phyloP scores from a whole-genome alignment of 225 moss, liverwort and hornwort species.

The Ulota crispa region DNA sequence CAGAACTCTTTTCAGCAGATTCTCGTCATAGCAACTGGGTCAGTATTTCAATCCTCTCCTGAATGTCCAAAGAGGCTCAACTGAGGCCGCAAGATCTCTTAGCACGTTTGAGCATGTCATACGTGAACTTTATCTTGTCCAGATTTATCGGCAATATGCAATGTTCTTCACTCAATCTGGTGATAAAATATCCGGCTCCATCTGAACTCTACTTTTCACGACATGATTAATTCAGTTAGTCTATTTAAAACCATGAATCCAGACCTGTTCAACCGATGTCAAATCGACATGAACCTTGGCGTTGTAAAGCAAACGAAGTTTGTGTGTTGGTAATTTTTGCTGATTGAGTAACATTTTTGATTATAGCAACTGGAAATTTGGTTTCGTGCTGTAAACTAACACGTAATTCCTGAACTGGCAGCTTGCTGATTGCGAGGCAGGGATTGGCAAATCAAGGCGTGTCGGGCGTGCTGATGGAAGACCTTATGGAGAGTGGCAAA shows the following conservation, averaged over 20 bases:
- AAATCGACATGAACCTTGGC: background rate
- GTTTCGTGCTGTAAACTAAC: background rate
- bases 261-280: background rate
- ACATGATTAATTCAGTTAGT: background rate
- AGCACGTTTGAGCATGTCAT: background rate
- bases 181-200: background rate
- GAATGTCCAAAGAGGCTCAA: background rate
- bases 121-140: background rate
- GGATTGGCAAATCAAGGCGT: slow-evolving; percentile 77
- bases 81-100: background rate
- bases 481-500: slow-evolving; percentile 63
- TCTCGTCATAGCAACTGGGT: slow-evolving; percentile 95
- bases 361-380: background rate
- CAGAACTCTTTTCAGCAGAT: slow-evolving; percentile 86
- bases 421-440: slow-evolving; percentile 89
- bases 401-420: slow-evolving; percentile 28
- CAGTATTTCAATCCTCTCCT: slow-evolving; percentile 15
- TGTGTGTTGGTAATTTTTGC: background rate
- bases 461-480: slow-evolving; percentile 61
- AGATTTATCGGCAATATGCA: background rate
- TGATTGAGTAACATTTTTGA: background rate
- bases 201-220: background rate
- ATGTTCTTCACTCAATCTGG: background rate
- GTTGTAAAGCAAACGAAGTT: background rate
- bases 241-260: background rate